Conservation (phyloP, 768 basidiomycete genomes). For the Sutorius australiensis region DNA sequence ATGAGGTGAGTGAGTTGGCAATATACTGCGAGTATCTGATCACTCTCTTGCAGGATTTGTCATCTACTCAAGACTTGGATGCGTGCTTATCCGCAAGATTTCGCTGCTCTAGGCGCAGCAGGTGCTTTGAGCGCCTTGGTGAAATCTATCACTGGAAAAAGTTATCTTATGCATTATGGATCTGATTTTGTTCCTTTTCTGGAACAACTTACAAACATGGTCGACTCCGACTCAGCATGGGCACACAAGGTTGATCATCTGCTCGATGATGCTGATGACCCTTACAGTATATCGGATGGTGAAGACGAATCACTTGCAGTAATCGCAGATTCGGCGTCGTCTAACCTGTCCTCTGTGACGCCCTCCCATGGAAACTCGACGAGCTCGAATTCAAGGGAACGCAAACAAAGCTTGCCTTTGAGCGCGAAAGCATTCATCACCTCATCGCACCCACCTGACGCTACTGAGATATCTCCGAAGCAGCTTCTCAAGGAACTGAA, state of each 20-base stretch:
- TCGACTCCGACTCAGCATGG: conserved; percentile 73
- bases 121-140: conserved; percentile 73
- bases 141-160: conserved; percentile 74
- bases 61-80: conserved; percentile 78
- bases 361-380: conserved; percentile 23
- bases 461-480: conserved; percentile 44
- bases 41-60: conserved; percentile 56
- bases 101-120: conserved; percentile 69
- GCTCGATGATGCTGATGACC: conserved; percentile 61
- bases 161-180: conserved; percentile 80
- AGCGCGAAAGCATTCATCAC: conserved; percentile 38
- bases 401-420: conserved; percentile 67
- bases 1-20: conserved; percentile 55
- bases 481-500: conserved; percentile 62
- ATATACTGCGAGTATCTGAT: conserved; percentile 5
- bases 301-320: conserved; percentile 40
- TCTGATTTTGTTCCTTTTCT: conserved; percentile 80
- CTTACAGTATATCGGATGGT: conserved; percentile 50
- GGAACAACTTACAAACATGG: conserved; percentile 56
- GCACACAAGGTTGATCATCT: conserved; percentile 61
- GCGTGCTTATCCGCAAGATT: conserved; percentile 70
- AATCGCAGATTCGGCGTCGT: conserved; percentile 32
- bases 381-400: conserved; percentile 44
- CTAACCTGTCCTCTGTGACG: conserved; percentile 20
- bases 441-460: conserved; percentile 29